phyloP scores from a whole-genome alignment of 768 basidiomycete genomes.

The Sistotremastrum suecicum region DNA sequence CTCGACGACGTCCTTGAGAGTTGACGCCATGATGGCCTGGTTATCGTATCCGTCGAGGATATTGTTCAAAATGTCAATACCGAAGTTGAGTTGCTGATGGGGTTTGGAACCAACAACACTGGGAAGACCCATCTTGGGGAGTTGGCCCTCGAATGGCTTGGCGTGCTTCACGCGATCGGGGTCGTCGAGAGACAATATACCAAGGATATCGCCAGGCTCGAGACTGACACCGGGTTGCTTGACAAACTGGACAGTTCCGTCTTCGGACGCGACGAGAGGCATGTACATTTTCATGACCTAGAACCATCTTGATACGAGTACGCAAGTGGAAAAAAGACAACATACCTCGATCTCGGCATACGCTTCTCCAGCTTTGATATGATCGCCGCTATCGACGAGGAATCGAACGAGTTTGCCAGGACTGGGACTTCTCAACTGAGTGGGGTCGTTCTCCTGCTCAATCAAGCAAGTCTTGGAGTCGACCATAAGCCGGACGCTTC shows the following conservation, averaged over 20 bases:
- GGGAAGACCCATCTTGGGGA: conserved; percentile 78
- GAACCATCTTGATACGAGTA: conserved; percentile 1
- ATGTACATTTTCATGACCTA: conserved; percentile 99
- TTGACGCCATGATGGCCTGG: conserved; percentile 75
- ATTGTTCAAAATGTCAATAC: conserved; percentile 67
- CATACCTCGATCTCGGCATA: conserved; percentile 96
- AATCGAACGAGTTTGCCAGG: conserved; percentile 93
- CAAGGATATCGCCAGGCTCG: conserved; percentile 93
- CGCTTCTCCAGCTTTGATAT: conserved; percentile 89
- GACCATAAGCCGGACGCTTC: conserved; percentile 80
- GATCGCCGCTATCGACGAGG: conserved; percentile 94
- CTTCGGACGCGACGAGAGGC: conserved; percentile 89
- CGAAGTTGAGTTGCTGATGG: conserved; percentile 69
- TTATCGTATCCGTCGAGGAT: conserved; percentile 97
- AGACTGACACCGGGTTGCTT: conserved; percentile 97
- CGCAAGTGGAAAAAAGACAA: conserved; percentile 1
- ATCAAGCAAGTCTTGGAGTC: conserved; percentile 97
- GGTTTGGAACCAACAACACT: conserved; percentile 79
- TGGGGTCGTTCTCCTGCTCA: conserved; percentile 99
- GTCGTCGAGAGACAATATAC: conserved; percentile 92
- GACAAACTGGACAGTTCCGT: conserved; percentile 88
- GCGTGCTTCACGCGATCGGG: conserved; percentile 95
- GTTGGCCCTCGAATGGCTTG: conserved; percentile 92
- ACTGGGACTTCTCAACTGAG: conserved; percentile 88
- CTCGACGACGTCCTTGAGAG: conserved; percentile 74